Percentiles rank a stretch among this genome's conserved stretches.
Evolutionary conservation across 129 eudicot species (phyloP).

Genomic region (Lactuca saligna): DNA sequence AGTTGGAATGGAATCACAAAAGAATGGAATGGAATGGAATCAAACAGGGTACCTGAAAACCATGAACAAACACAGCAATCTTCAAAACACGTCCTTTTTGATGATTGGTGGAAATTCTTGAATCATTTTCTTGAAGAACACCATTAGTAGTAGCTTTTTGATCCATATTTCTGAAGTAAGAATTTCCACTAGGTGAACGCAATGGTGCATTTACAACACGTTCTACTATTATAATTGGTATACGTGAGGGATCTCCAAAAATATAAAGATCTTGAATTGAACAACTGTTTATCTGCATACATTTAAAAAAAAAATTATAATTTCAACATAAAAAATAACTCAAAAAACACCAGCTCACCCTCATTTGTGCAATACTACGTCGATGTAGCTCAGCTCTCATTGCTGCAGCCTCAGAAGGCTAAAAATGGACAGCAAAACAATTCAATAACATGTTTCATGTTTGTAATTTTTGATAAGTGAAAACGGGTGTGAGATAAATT

Average conservation of each 20-base stretch:
- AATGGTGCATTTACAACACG: constrained; percentile 77
- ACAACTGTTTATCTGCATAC: constrained; percentile 78
- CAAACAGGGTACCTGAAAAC: constrained; percentile 71
- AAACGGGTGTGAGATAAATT: constrained; percentile 12
- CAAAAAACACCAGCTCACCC: constrained; percentile 51
- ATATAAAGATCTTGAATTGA: constrained; percentile 93
- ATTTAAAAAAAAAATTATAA: background rate
- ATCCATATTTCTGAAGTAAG: constrained; percentile 56
- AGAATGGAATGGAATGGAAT: background rate
- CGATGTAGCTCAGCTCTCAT: constrained; percentile 97
- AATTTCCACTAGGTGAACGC: constrained; percentile 66
- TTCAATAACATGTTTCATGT: no score
- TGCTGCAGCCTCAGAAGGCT: constrained; percentile 97
- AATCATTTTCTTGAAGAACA: constrained; percentile 37
- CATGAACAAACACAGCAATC: constrained; percentile 94
- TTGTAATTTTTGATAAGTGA: background rate
- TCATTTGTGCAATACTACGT: constrained; percentile 97
- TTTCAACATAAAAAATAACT: background rate
- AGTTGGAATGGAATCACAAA: background rate
- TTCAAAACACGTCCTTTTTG: constrained; percentile 70
- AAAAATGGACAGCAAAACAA: background rate
- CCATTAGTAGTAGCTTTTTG: constrained; percentile 42
- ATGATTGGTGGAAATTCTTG: constrained; percentile 45
- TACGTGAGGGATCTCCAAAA: constrained; percentile 91
- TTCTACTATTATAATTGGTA: constrained; percentile 84